These are phyloP conservation scores for Eustoma russellianum DNA, from an alignment of 257 asterid species.

Conservation along the genomic window DNA sequence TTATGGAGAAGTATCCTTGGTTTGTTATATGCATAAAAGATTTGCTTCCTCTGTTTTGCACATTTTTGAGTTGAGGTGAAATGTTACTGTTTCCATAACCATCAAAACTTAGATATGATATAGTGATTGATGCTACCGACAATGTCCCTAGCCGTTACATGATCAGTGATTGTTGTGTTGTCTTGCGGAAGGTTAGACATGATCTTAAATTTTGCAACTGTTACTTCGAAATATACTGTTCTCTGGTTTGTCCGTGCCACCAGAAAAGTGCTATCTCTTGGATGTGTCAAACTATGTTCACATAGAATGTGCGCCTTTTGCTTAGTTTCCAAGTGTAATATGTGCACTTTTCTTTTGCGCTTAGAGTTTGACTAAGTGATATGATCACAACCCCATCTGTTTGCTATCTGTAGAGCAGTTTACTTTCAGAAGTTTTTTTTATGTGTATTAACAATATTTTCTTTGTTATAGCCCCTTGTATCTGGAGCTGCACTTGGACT, in stretches of 20 bases:
- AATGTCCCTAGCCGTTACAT: conserved; percentile 93
- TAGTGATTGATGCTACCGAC: conserved; percentile 95
- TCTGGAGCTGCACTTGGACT: conserved; percentile 99
- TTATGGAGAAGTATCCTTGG: conserved; percentile 56
- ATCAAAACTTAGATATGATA: conserved; percentile 54
- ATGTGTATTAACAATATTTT: conserved; percentile 13
- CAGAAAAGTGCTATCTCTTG: no score
- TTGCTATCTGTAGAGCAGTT: not conserved
- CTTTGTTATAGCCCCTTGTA: conserved; percentile 61
- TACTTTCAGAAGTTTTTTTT: not conserved
- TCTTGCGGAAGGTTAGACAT: conserved; percentile 74
- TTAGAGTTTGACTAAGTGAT: no score
- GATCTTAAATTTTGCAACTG: not conserved
- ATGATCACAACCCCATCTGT: no score
- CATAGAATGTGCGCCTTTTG: no score
- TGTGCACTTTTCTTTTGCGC: no score
- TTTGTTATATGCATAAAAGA: not conserved
- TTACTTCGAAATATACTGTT: no score
- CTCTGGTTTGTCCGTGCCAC: no score
- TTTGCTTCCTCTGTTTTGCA: not conserved
- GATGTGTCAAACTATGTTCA: no score
- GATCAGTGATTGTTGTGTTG: conserved; percentile 93
- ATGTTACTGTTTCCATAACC: conserved; percentile 17
- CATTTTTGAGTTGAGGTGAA: not conserved
- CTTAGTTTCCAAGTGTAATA: no score